Evolutionary conservation across 2,329 filamentous ascomycete species (phyloP), one percentile per base, ranked within the genome.

Genomic region (Botrytis fabae): DNA sequence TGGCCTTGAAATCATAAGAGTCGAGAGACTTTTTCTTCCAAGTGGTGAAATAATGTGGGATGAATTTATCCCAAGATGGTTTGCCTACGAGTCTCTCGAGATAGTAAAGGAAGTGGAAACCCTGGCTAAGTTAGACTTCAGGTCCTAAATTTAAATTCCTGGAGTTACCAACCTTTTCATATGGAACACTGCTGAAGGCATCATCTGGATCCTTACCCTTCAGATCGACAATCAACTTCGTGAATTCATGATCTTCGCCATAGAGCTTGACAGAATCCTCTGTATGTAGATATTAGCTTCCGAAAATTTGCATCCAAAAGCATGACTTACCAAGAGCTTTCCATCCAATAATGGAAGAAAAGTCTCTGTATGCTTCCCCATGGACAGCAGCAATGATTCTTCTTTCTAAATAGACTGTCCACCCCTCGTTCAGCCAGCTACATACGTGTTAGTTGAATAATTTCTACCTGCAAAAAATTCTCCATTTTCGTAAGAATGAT

Each of bases 321-420:
- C 12, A 51, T 28, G 77, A 54, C 84, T 72, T 80, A 79, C 79
- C 77, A 18, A 81, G 66, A 2, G 91, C 89, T 81, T 97, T 96
- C 95, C 95, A 98, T 74, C 96, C 96, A 76, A 98, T 97, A 76
- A 98, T 97, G 76, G 95, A 91, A 14, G 93, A 97, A 82, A 99
- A 98, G 83, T 98, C 93, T 75, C 96, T 93, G 80, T 97, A 91
- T 7, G 92, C 84, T 76, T 95, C 92, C 64, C 94, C 94, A 78
- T 98, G 94, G 62, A 97, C 86, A 32, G 86, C 88, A 22, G 90
- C 92, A 76, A 91, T 87, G 74, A 97, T 93, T 66, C 96, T 89
- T 70, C 96, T 92, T 83, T 99, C 96, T 8, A 98, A 87, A 80
- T 99, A 99, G 32, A 92, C 92, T 0, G 96, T 98, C 96, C 95